Evolutionary conservation across 257 asterid genomes (phyloP), one percentile per base, ranked within the genome.

Genomic region (Agastache rugosa): DNA sequence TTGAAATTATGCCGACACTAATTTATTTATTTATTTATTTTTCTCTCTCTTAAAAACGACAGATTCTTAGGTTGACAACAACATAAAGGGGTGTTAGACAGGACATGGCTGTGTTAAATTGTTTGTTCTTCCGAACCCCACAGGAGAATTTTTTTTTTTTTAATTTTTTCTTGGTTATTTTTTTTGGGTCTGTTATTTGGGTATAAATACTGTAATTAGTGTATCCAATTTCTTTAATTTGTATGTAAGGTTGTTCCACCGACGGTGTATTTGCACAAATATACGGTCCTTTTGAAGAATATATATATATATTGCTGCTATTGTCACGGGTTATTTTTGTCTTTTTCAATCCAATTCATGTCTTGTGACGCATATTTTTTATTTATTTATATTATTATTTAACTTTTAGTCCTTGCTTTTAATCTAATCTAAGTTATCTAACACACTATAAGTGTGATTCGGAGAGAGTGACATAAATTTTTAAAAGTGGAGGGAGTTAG

Each of bases 121-220:
- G 79, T 76, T 71, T 56, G 79, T 79, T 66, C 72, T 62, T 62
- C 48, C 53, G 71, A 77, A 73, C 56, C 88, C 86, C 85, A 81
- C 80, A 85, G 66, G 71, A 78, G 77, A 77, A 79, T 70, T 77
- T 76, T 81, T 63, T 8, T 63, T 22, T 74, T 78, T 65, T n/a
- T n/a, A n/a, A n/a, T n/a, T n/a, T 31, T 69, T 54, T 6, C 41
- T 72, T 19, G 59, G 25, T 63, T 69, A 78, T 56, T 59, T 53
- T 64, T 62, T 39, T 72, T 35, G 41, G 42, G 34, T 51, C 51
- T 81, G 68, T 56, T 9, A 62, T 86, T 84, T 84, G 72, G 85
- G 72, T 77, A 85, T 82, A 83, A 88, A 87, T 85, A 86, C 88
- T 92, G 97, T 91, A 87, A 89, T 89, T 91, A 87, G 76, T 78